Percentiles rank a stretch among this genome's conserved stretches.
Evolutionary conservation across 2,329 filamentous ascomycete species (phyloP).

Genomic region (Paecilomyces variotii): DNA sequence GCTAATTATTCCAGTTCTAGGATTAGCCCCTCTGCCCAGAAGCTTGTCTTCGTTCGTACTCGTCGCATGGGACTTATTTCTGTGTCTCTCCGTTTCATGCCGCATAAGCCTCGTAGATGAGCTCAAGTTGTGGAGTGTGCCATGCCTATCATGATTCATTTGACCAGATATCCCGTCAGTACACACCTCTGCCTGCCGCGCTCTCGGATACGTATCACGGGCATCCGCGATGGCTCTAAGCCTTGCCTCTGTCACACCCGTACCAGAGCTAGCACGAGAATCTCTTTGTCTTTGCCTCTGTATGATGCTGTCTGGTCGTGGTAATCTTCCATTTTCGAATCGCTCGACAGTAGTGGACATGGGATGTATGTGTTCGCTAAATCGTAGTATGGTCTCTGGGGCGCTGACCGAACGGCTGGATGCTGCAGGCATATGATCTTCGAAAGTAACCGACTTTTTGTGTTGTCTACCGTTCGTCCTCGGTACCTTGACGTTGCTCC

Average conservation of each 20-base stretch:
- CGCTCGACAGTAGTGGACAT: not conserved
- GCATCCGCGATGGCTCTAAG: not conserved
- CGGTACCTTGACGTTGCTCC: not conserved
- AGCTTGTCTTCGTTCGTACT: constrained; percentile 27
- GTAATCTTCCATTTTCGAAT: not conserved
- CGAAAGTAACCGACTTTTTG: constrained; percentile 9
- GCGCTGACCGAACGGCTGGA: not conserved
- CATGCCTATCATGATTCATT: not conserved
- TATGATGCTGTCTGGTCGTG: constrained; percentile 1
- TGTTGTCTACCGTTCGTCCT: constrained; percentile 1
- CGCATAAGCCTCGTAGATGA: not conserved
- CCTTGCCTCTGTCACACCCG: not conserved
- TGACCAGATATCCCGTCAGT: not conserved
- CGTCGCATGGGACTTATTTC: constrained; percentile 3
- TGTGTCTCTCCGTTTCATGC: not conserved
- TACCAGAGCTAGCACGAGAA: not conserved
- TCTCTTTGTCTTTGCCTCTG: constrained; percentile 5
- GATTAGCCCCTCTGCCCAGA: constrained; percentile 23
- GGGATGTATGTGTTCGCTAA: not conserved
- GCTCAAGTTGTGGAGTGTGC: not conserved
- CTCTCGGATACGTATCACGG: not conserved
- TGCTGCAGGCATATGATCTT: constrained; percentile 2
- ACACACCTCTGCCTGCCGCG: constrained; percentile 3
- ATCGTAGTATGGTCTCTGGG: constrained; percentile 6
- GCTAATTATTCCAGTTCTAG: constrained; percentile 29